Evolutionary conservation across 129 eudicot genomes (phyloP), one percentile per base, ranked within the genome.

Genomic region (Artemisia tridentata): DNA sequence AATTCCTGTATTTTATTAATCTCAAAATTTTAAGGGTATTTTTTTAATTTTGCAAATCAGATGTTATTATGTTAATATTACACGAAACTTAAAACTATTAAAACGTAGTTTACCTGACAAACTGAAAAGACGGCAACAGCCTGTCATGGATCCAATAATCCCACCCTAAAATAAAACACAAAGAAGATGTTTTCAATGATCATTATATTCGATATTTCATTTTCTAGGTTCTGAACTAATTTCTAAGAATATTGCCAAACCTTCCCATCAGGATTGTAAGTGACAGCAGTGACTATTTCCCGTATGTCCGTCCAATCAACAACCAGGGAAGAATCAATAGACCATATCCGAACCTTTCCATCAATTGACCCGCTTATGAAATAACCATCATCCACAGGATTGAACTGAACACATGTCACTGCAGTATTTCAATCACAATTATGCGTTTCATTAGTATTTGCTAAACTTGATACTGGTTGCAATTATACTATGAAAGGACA

Each of bases 331-430:
- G 79, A 75, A 72, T 50, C 72, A 10, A 91, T 59, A 3, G 79
- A 86, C 97, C 97, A 91, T 27, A 91, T 84, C 1, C 97, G 87
- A 73, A 91, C 90, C 71, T 91, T 91, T 67, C 96, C 97, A 72
- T 91, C 97, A 50, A 48, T n/a, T n/a, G n/a, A n/a, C n/a, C n/a
- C n/a, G n/a, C n/a, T n/a, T n/a, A n/a, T n/a, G n/a, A n/a, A n/a
- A n/a, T n/a, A n/a, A n/a, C n/a, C n/a, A n/a, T n/a, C n/a, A n/a
- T n/a, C n/a, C n/a, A n/a, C n/a, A n/a, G n/a, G n/a, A n/a, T n/a
- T n/a, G n/a, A n/a, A n/a, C n/a, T n/a, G n/a, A n/a, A n/a, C n/a
- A n/a, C n/a, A n/a, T n/a, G n/a, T n/a, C n/a, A n/a, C n/a, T n/a
- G n/a, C n/a, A n/a, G n/a, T n/a, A n/a, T n/a, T n/a, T n/a, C n/a